Evolutionary conservation across 805 yeast species (phyloP).

Genomic region (Teunomyces panamensis): DNA sequence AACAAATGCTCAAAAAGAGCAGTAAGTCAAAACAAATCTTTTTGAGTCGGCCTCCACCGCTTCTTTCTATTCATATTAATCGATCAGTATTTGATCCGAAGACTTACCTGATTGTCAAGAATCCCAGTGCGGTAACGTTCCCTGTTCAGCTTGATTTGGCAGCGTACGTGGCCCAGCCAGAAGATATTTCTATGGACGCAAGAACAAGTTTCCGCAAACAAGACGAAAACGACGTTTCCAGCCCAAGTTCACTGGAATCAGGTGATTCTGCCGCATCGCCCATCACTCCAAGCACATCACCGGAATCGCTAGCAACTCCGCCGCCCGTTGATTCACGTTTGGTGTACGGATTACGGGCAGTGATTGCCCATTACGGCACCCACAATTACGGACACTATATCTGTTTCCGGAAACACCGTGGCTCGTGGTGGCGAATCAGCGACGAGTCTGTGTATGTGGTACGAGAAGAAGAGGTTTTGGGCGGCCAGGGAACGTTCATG

Average conservation of each 20-base stretch:
- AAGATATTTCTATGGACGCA: slow-evolving; percentile 77
- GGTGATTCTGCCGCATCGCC: not conserved
- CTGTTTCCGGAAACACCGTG: slow-evolving; percentile 76
- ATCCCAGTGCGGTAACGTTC: slow-evolving; percentile 77
- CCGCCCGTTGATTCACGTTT: slow-evolving; percentile 36
- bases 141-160: slow-evolving; percentile 66
- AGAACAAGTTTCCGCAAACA: slow-evolving; percentile 68
- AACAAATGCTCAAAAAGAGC: slow-evolving; percentile 69
- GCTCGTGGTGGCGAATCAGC: slow-evolving; percentile 93
- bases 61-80: slow-evolving; percentile 82
- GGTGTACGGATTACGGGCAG: slow-evolving; percentile 74
- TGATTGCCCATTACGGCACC: slow-evolving; percentile 90
- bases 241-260: not conserved
- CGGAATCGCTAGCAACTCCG: not conserved
- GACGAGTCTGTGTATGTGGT: slow-evolving; percentile 86
- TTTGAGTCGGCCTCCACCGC: slow-evolving; percentile 78
- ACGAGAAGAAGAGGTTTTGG: slow-evolving; percentile 74
- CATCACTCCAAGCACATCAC: not conserved
- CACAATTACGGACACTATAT: slow-evolving; percentile 98
- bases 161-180: slow-evolving; percentile 65
- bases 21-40: slow-evolving; percentile 81
- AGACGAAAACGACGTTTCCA: slow-evolving; percentile 21
- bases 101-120: slow-evolving; percentile 80
- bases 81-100: slow-evolving; percentile 89
- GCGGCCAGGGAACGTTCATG: slow-evolving; percentile 88